Evolutionary conservation across 345 rosid species (phyloP), one percentile per base, ranked within the genome.

Genomic region (Durio zibethinus): DNA sequence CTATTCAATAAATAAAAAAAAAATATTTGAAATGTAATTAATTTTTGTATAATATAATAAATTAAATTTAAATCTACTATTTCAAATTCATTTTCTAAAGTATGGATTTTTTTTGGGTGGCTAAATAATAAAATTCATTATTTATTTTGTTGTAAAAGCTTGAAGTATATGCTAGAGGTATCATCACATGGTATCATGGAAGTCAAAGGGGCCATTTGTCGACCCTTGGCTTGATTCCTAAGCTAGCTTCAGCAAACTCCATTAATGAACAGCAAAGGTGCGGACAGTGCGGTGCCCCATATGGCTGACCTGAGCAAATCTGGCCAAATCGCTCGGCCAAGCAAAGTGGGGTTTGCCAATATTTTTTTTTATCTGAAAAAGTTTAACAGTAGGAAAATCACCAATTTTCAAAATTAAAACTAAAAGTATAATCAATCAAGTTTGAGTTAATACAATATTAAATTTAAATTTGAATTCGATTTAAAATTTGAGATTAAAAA

Each of bases 291-390:
- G n/a, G 53, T 20, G 53, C n/a, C 42, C 64, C 42, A 9, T 45
- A 29, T 11, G 54, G 57, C 74, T 48, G 76, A 42, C 83, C 61
- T 12, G 75, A 77, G 77, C 15, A 59, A 80, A 65, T 77, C 47
- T 38, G 25, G 80, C 38, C 86, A 50, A 42, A 76, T 76, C 40
- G 57, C 61, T 11, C 38, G 82, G 86, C 7, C 31, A 83, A 83
- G 82, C 78, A 83, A 78, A 80, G 84, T 72, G 21, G 35, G 12
- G 25, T 40, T 31, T 64, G 33, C 31, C 25, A 69, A n/a, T n/a
- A n/a, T n/a, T n/a, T n/a, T n/a, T n/a, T n/a, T n/a, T n/a, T n/a
- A n/a, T n/a, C n/a, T n/a, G n/a, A n/a, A n/a, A n/a, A n/a, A n/a
- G n/a, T n/a, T n/a, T n/a, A n/a, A n/a, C n/a, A n/a, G n/a, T n/a